A percentile compares a stretch with the other conserved stretches of the same genome.
Evolutionary conservation across 176 grass and related monocot genomes (phyloP).

Genomic region (Hordeum vulgare): DNA sequence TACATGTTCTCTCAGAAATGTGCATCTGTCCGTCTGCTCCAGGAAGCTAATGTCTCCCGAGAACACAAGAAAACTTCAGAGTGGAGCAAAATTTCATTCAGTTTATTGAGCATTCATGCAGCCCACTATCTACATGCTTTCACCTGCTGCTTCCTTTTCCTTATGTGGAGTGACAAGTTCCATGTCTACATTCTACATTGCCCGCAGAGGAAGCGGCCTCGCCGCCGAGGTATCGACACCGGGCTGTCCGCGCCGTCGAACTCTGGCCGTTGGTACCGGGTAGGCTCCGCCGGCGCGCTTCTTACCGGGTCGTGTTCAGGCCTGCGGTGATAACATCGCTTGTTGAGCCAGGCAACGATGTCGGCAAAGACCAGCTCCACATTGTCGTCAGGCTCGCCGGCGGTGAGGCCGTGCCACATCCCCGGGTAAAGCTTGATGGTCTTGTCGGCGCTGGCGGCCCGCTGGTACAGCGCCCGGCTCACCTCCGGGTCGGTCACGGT

Average conservation of each 20-base stretch:
- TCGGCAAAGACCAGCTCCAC: constrained; percentile 65
- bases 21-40: not conserved
- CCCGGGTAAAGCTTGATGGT: constrained; percentile 80
- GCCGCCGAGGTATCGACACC: not conserved
- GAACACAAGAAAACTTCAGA: not conserved
- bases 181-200: constrained; percentile 59
- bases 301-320: not conserved
- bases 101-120: not conserved
- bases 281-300: not conserved
- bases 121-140: not conserved
- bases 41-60: not conserved
- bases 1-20: not conserved
- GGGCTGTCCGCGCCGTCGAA: not conserved
- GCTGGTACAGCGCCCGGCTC: constrained; percentile 55
- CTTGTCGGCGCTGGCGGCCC: constrained; percentile 63
- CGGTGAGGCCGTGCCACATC: constrained; percentile 93
- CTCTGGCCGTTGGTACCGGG: not conserved
- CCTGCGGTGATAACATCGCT: constrained; percentile 23
- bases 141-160: not conserved
- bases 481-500: constrained; percentile 88
- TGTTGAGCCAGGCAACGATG: constrained; percentile 60
- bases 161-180: no score
- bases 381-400: constrained; percentile 74
- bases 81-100: not conserved
- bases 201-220: constrained; percentile 39